Conservation (phyloP, 1,284 basidiomycete species). For the Papiliotrema laurentii region DNA sequence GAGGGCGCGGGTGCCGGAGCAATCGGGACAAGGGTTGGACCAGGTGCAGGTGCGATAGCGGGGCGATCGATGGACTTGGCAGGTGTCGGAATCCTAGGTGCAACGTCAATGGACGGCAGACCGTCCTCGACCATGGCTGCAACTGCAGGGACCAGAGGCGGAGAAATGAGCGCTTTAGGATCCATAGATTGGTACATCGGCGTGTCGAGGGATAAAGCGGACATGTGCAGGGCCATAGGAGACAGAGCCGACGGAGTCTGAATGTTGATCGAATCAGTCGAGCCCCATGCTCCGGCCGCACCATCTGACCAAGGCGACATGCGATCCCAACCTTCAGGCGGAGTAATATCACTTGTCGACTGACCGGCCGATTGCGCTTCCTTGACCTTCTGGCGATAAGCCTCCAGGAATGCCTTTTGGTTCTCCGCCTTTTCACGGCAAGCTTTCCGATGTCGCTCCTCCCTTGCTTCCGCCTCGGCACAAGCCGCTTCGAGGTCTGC, state of each 20-base stretch:
- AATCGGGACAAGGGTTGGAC: conserved; percentile 7
- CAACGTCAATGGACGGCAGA: conserved; percentile 26
- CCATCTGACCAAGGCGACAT: conserved; percentile 19
- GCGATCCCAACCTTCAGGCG: not conserved
- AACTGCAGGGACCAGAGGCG: conserved; percentile 10
- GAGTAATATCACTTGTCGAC: conserved; percentile 1
- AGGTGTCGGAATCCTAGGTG: conserved; percentile 13
- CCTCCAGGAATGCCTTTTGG: conserved; percentile 27
- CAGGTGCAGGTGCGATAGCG: conserved; percentile 1
- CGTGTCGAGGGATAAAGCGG: conserved; percentile 5
- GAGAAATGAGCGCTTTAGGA: conserved; percentile 20
- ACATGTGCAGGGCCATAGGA: conserved; percentile 29
- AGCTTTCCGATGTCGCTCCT: conserved; percentile 30
- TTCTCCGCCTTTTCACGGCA: conserved; percentile 31
- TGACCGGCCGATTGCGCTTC: conserved; percentile 2
- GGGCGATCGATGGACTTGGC: not conserved
- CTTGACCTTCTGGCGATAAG: conserved; percentile 24
- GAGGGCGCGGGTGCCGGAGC: conserved; percentile 7
- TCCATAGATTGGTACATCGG: conserved; percentile 6
- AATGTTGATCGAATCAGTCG: conserved; percentile 18
- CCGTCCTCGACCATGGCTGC: conserved; percentile 22
- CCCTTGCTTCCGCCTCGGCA: conserved; percentile 34
- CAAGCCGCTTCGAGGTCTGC: conserved; percentile 36
- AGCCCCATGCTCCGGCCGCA: conserved; percentile 3
- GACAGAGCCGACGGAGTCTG: conserved; percentile 21